Percentiles rank a stretch among this genome's conserved stretches.
These are phyloP conservation scores for Sphaerulina musiva DNA, from an alignment of 2,329 filamentous ascomycete genomes.

Conservation along the genomic window DNA sequence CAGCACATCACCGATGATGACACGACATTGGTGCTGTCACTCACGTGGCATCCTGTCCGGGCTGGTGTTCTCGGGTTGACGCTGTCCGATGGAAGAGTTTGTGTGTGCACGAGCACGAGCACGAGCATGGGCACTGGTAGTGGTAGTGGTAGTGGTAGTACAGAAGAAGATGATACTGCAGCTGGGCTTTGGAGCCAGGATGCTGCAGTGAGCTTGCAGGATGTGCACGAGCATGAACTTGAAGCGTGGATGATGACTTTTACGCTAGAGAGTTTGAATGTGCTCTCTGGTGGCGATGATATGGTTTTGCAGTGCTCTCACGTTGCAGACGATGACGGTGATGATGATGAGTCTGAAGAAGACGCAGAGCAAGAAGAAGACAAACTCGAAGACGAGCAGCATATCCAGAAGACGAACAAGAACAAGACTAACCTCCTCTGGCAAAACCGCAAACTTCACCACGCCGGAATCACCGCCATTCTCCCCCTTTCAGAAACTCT, in stretches of 20 bases:
- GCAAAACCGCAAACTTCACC: slow-evolving; percentile 56
- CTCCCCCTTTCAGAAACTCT: slow-evolving; percentile 60
- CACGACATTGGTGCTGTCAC: slow-evolving; percentile 61
- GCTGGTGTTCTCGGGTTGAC: slow-evolving; percentile 59
- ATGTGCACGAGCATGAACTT: slow-evolving; percentile 43
- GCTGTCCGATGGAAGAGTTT: slow-evolving; percentile 60
- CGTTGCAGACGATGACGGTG: slow-evolving; percentile 6
- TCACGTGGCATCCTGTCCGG: slow-evolving; percentile 62
- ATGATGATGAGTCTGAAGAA: neutral
- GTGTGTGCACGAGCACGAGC: slow-evolving; percentile 28
- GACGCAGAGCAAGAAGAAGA: neutral
- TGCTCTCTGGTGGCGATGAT: slow-evolving; percentile 71
- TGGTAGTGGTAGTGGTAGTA: too few species aligned
- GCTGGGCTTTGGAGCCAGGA: slow-evolving; percentile 37
- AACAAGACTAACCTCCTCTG: too few species aligned
- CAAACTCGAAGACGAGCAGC: too few species aligned
- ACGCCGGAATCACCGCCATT: slow-evolving; percentile 83
- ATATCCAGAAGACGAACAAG: too few species aligned
- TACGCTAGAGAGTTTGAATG: slow-evolving; percentile 20
- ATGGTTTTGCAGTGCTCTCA: slow-evolving; percentile 47
- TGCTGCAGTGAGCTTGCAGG: slow-evolving; percentile 14
- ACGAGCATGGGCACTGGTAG: too few species aligned
- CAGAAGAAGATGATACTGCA: neutral
- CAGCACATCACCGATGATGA: slow-evolving; percentile 49
- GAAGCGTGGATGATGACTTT: slow-evolving; percentile 72